These are phyloP conservation scores for Ciborinia camelliae DNA, from an alignment of 2,329 filamentous ascomycete species.

Conservation along the genomic window DNA sequence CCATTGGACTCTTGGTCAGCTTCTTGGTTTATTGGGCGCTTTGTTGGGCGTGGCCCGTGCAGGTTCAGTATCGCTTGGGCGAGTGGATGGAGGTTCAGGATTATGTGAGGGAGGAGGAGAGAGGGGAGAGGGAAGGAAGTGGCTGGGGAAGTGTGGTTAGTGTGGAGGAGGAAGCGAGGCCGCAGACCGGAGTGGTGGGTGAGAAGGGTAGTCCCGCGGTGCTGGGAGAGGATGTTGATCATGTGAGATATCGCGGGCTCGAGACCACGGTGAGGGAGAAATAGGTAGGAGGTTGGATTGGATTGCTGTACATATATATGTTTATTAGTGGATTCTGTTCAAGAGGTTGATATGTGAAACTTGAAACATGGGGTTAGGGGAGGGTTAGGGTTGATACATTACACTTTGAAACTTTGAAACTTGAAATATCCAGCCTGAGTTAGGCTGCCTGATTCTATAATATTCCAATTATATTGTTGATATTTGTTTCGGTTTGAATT, in stretches of 20 bases:
- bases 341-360: no score
- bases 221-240: background rate
- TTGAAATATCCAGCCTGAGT: no score
- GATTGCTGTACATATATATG: background rate
- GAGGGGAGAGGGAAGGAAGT: background rate
- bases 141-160: slow-evolving; percentile 3
- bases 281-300: background rate
- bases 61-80: slow-evolving; percentile 24
- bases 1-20: slow-evolving; percentile 50
- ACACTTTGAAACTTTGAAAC: no score
- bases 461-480: no score
- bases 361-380: no score
- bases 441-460: no score
- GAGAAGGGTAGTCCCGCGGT: background rate
- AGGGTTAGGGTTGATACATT: no score
- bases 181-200: no score
- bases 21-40: slow-evolving; percentile 33
- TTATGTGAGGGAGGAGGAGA: slow-evolving; percentile 36
- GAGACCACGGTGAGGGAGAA: background rate
- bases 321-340: no score
- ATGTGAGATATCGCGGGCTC: background rate
- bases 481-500: no score
- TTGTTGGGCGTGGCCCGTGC: slow-evolving; percentile 25
- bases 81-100: slow-evolving; percentile 40
- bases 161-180: background rate